Percentiles rank a stretch among this genome's conserved stretches.
Evolutionary conservation across 1,284 basidiomycete genomes (phyloP).

Genomic region (Trametes polyzona): DNA sequence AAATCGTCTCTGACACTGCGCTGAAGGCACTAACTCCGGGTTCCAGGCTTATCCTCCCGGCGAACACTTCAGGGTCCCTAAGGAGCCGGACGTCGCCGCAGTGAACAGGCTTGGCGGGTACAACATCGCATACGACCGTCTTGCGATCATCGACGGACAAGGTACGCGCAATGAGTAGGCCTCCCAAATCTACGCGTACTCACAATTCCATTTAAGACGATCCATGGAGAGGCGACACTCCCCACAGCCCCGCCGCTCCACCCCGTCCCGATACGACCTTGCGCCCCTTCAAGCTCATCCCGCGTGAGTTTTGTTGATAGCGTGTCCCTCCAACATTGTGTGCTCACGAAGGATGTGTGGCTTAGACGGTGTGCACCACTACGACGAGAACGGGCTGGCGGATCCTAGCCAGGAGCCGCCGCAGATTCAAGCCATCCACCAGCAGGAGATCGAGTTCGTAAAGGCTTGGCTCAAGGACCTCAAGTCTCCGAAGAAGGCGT

Average conservation of each 20-base stretch:
- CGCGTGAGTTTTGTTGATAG: constrained; percentile 49
- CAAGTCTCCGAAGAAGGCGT: constrained; percentile 15
- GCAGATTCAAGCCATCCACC: constrained; percentile 80
- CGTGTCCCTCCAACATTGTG: neutral
- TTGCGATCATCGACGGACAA: constrained; percentile 89
- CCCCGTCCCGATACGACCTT: constrained; percentile 72
- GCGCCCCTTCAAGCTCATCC: constrained; percentile 88
- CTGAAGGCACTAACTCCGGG: neutral
- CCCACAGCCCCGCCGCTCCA: constrained; percentile 79
- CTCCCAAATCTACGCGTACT: neutral
- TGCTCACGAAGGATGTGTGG: constrained; percentile 29
- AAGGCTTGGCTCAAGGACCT: constrained; percentile 80
- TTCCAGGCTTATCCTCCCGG: constrained; percentile 82
- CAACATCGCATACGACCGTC: constrained; percentile 70
- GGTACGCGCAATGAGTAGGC: constrained; percentile 32
- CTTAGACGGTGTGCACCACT: constrained; percentile 86
- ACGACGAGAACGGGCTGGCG: constrained; percentile 82
- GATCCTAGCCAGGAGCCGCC: constrained; percentile 71
- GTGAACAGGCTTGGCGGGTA: constrained; percentile 85
- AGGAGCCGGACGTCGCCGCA: constrained; percentile 73
- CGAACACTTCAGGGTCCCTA: constrained; percentile 71
- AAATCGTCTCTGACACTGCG: constrained; percentile 61
- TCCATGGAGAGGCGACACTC: constrained; percentile 89
- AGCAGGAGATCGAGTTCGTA: constrained; percentile 86
- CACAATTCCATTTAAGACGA: constrained; percentile 54